Evolutionary conservation across 2,329 filamentous ascomycete genomes (phyloP).

Genomic region (Sporothrix globosa): DNA sequence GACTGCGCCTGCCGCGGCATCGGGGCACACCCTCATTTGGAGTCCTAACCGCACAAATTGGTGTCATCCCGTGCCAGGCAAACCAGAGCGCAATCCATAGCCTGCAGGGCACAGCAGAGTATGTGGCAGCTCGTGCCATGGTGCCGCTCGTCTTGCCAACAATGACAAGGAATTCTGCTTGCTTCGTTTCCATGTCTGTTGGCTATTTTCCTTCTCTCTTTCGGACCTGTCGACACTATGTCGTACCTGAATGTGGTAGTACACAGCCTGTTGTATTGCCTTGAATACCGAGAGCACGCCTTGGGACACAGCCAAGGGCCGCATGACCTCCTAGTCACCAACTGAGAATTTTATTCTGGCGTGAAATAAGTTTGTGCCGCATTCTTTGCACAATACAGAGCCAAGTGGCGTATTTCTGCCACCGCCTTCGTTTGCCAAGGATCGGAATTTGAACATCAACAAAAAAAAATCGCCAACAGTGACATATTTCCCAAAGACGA

Average conservation of each 20-base stretch:
- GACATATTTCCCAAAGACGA: background rate
- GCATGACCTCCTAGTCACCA: too few relatives aligned
- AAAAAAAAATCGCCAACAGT: background rate
- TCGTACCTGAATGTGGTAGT: background rate
- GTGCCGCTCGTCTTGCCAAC: background rate
- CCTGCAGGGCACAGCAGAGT: background rate
- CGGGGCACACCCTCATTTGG: background rate
- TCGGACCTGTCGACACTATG: too few relatives aligned
- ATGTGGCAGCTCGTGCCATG: background rate
- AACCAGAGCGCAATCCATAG: background rate
- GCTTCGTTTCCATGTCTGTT: background rate
- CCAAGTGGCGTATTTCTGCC: background rate
- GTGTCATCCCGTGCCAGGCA: background rate
- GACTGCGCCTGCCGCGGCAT: slow-evolving; percentile 4
- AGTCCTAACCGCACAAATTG: background rate
- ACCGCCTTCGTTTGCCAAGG: background rate
- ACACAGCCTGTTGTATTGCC: background rate
- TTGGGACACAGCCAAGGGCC: too few relatives aligned
- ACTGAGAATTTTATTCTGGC: too few relatives aligned
- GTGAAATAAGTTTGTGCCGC: background rate
- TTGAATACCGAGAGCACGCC: background rate
- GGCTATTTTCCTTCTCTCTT: background rate
- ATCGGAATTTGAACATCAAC: background rate
- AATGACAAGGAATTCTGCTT: background rate
- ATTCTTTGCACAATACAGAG: background rate